Evolutionary conservation across 2,329 filamentous ascomycete species (phyloP), one percentile per base, ranked within the genome.

Genomic region (Fusarium brachygibbosum): DNA sequence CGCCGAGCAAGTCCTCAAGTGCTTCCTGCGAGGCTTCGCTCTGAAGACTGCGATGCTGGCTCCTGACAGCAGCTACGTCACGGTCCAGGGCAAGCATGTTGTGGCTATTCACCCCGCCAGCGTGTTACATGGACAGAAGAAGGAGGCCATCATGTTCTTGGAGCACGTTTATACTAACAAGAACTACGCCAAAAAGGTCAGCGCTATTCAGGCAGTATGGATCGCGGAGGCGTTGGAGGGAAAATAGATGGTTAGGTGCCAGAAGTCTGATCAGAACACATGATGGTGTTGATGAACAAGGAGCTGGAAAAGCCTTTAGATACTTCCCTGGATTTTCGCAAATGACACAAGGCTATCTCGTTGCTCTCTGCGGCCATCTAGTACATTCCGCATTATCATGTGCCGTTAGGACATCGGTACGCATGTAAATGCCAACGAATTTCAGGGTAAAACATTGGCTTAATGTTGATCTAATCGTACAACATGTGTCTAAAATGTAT

Each of bases 111-210:
- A 91, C 70, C 89, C 89, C 0, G 84, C 87, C 0, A 91, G 88
- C 68, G 86, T 88, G 0, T 70, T 91, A 48, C 87, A 89, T 66
- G 88, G 88, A 0, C 83, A 85, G 71, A 90, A 90, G 77, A 85
- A 83, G 73, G 88, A 90, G 77, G 88, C 88, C 6, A 89, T 91
- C 74, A 88, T 91, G 88, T 91, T 90, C 65, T 75, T 91, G 12
- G 88, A 91, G 68, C 86, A 91, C 68, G 87, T 91, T 0, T 91
- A 86, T 70, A 91, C 89, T 2, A 85, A 85, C 55, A 90, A 89
- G 78, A 90, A 87, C 71, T 91, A 90, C 63, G 88, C 86, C 0
- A 90, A 90, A 76, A 90, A 88, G 76, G 88, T 90, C 63, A 90
- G 87, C 76, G 84, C 83, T 1, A 84, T 90, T 17, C 85, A 88